Base-by-base conservation (phyloP, 805 yeast genomes). In the Cyberlindnera euphorbiae region DNA sequence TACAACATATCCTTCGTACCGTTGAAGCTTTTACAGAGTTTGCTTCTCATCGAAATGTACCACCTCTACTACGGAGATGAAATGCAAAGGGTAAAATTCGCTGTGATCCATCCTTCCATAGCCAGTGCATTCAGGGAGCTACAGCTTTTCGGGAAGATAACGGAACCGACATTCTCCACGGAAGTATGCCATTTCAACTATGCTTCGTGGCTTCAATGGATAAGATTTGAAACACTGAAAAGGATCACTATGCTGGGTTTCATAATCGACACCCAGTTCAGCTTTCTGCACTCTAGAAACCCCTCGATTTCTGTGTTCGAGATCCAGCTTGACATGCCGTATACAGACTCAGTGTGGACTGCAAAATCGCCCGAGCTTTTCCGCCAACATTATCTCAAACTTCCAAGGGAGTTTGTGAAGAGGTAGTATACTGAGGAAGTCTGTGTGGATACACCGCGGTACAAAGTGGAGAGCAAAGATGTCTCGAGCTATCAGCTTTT, bases 311-410 rank as follows among this genome's bases (percentile, higher is more conserved):
- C 73, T 2, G 59, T 63, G 2, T 69, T 69, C 47, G 71, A 68
- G 14, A 55, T 69, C n/a, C 61, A 65, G 18, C 35, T 68, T 9
- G 74, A 68, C 27, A 50, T 69, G 33, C 75, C 75, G 4, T 67
- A 63, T 26, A 52, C 69, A 1, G 75, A 69, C 38, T 58, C 64
- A 4, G 64, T 67, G 15, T 70, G 75, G 75, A 44, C 53, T 18
- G 65, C 72, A 5, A 22, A 38, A 2, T 44, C 43, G 24, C 50
- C 56, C 0, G 22, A 31, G 1, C 17, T 29, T 4, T 63, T 63
- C 30, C 36, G 49, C 16, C 30, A 45, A 10, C 56, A 52, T 30
- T 57, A 52, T 32, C 26, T 31, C 16, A 49, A 45, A 15, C 62
- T 57, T 25, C 67, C 64, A 6, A 42, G 47, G 35, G 53, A 48